phyloP scores from a whole-genome alignment of 257 asterid genomes.

The Fraxinus quadrangulata region DNA sequence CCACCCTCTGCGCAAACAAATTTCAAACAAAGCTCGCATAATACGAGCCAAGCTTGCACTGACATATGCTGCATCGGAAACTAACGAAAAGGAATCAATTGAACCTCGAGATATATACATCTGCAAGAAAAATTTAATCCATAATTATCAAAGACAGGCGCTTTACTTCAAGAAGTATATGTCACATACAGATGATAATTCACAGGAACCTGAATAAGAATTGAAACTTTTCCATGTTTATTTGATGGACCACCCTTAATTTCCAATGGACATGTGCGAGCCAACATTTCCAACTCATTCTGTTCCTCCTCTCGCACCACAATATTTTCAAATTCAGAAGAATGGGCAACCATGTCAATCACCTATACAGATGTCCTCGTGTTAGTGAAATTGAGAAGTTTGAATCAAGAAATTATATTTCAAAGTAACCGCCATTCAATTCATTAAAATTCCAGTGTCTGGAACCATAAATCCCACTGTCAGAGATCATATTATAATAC shows the following conservation, averaged over 20 bases:
- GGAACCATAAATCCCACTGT: not conserved
- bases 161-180: conserved; percentile 18
- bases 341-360: conserved; percentile 93
- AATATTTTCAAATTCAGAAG: conserved; percentile 96
- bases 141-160: conserved; percentile 25
- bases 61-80: conserved; percentile 91
- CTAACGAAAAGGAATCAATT: conserved; percentile 75
- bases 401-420: conserved; percentile 4
- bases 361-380: conserved; percentile 50
- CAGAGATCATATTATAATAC: not conserved
- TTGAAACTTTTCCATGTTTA: conserved; percentile 92
- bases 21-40: conserved; percentile 94
- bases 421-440: not conserved
- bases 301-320: conserved; percentile 95
- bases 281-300: conserved; percentile 80
- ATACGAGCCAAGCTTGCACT: conserved; percentile 97
- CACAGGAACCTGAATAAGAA: conserved; percentile 80
- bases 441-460: conserved; percentile 7
- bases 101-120: conserved; percentile 84
- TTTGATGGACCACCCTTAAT: conserved; percentile 93
- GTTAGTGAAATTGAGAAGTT: conserved; percentile 20
- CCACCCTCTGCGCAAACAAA: conserved; percentile 95
- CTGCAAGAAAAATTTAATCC: conserved; percentile 55
- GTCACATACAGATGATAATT: conserved; percentile 26
- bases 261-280: conserved; percentile 82